Conservation (phyloP, 345 rosid species). For the Salix viminalis region DNA sequence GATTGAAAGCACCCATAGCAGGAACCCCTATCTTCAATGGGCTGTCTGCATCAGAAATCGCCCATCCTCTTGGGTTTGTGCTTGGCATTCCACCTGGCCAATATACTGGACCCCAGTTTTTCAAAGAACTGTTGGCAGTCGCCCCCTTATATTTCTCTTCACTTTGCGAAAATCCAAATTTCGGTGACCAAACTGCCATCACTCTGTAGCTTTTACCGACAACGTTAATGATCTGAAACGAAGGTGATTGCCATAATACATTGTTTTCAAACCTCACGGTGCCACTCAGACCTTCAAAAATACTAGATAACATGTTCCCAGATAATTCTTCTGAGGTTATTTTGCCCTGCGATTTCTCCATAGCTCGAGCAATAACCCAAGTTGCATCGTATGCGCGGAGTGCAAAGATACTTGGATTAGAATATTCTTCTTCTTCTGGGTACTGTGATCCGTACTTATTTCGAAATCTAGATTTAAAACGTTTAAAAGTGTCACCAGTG, state of each 20-base stretch:
- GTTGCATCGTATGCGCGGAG: slow-evolving; percentile 37
- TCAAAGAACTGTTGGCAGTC: background rate
- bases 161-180: slow-evolving; percentile 9
- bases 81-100: slow-evolving; percentile 32
- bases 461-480: slow-evolving; percentile 18
- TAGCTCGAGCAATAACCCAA: slow-evolving; percentile 16
- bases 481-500: background rate
- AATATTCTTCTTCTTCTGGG: slow-evolving; percentile 24
- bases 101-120: slow-evolving; percentile 17
- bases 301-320: slow-evolving; percentile 12
- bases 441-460: slow-evolving; percentile 12
- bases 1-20: slow-evolving; percentile 24
- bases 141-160: background rate
- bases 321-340: background rate
- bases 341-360: slow-evolving; percentile 7
- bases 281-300: slow-evolving; percentile 30
- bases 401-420: slow-evolving; percentile 28
- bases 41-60: background rate
- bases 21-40: slow-evolving; percentile 32
- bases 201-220: slow-evolving; percentile 28
- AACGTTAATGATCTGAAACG: slow-evolving; percentile 31
- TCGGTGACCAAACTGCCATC: slow-evolving; percentile 31
- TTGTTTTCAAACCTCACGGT: slow-evolving; percentile 15
- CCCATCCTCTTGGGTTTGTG: slow-evolving; percentile 24
- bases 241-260: slow-evolving; percentile 1